Evolutionary conservation across 345 rosid species (phyloP), one percentile per base, ranked within the genome.

Genomic region (Trapa incisa): DNA sequence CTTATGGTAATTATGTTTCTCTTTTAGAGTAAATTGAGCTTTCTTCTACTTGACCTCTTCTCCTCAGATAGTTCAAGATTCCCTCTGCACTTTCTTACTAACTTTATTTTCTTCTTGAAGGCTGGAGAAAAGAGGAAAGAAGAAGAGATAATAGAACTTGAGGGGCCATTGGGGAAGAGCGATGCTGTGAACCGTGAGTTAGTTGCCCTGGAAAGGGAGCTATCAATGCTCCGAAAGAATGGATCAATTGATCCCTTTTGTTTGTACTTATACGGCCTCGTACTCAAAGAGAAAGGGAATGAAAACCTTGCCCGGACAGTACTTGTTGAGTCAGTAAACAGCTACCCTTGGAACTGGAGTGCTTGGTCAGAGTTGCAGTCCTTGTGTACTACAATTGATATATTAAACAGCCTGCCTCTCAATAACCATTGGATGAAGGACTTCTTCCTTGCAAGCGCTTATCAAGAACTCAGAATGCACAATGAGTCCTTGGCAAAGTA

Each of bases 261-360:
- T 52, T 75, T 91, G 67, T 94, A 91, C 77, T 76, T 94, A 66
- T 94, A 86, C 65, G 99, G 97, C 73, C 74, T 91, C 43, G 91
- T 91, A 71, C 92, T 94, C 47, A 94, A 94, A 85, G 87, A 85
- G 70, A 91, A 87, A 79, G 99, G 97, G 39, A 87, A 77, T 65
- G 93, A 85, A 64, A 82, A 69, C 73, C 89, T 89, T 67, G 91
- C 90, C 7, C 81, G 90, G 47, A 82, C 83, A 35, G 82, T 83
- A 75, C 87, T 91, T 6, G 86, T 87, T 75, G 97, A 94, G 71
- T 94, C 97, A 38, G 96, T 94, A 54, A 94, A 91, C 76, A 79
- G 79, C 79, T 94, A 94, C 71, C 97, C 99, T 37, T 94, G 99
- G 99, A 94, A 94, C 72, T 94, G 99, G 99, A 87, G 75, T 84